These are phyloP conservation scores for Solanum chacoense DNA, from an alignment of 305 asterid species.

Conservation along the genomic window DNA sequence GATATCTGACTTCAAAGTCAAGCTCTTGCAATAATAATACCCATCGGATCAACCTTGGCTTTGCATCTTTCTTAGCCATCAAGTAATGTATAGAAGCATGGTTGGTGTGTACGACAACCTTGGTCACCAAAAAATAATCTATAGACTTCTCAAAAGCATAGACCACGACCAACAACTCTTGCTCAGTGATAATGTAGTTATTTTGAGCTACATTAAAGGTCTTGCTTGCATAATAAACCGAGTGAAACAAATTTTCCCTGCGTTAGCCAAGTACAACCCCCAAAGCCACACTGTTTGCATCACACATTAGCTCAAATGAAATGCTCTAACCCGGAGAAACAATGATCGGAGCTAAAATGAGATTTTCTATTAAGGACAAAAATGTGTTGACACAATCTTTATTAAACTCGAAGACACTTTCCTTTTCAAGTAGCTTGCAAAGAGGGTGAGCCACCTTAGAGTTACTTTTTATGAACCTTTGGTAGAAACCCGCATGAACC, in stretches of 20 bases:
- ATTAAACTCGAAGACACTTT: not conserved
- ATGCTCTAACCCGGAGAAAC: not conserved
- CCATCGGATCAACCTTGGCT: no score
- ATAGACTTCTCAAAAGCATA: no score
- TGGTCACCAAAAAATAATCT: no score
- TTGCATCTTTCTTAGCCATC: no score
- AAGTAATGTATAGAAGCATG: no score
- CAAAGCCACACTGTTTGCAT: not conserved
- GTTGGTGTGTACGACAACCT: no score
- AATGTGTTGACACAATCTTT: not conserved
- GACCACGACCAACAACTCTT: no score
- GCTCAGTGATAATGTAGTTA: no score
- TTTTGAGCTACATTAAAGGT: no score
- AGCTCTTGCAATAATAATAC: no score
- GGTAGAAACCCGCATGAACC: not conserved
- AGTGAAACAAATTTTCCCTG: not conserved
- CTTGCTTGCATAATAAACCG: not conserved
- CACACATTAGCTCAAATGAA: not conserved
- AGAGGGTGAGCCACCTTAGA: not conserved
- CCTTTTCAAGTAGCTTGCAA: not conserved
- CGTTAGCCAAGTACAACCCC: not conserved
- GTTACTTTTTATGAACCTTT: not conserved
- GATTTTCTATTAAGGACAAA: not conserved
- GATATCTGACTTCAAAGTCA: no score
- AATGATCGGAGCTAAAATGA: not conserved